A percentile compares a stretch with the other conserved stretches of the same genome.
These are phyloP conservation scores for Phaffia rhodozyma DNA, from an alignment of 1,284 basidiomycete species.

Conservation along the genomic window DNA sequence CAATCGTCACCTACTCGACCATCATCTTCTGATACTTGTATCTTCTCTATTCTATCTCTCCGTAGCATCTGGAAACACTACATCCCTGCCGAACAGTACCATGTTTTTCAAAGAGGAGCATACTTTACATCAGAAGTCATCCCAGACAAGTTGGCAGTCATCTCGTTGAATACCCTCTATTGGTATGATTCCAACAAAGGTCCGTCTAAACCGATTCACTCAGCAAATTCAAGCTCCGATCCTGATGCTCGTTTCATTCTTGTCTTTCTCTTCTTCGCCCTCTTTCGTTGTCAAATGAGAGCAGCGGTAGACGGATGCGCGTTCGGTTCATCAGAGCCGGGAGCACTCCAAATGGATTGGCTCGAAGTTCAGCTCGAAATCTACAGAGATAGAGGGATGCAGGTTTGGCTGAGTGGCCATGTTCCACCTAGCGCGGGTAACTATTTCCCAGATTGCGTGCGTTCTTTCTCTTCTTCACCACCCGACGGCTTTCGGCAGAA, in stretches of 20 bases:
- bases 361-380: slow-evolving; percentile 67
- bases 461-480: slow-evolving; percentile 26
- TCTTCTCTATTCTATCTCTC: background rate
- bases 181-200: slow-evolving; percentile 83
- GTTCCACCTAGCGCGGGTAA: slow-evolving; percentile 58
- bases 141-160: slow-evolving; percentile 59
- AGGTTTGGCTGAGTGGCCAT: slow-evolving; percentile 48
- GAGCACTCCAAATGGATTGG: slow-evolving; percentile 79
- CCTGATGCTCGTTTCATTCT: slow-evolving; percentile 1
- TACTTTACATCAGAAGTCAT: slow-evolving; percentile 78
- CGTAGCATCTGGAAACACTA: slow-evolving; percentile 67
- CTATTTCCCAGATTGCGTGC: slow-evolving; percentile 74
- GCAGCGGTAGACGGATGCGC: background rate
- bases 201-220: too few species aligned
- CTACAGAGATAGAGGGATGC: slow-evolving; percentile 63
- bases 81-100: slow-evolving; percentile 61
- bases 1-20: background rate
- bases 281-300: background rate
- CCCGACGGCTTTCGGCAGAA: background rate
- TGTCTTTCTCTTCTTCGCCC: background rate
- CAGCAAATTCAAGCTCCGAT: slow-evolving; percentile 26
- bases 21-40: background rate
- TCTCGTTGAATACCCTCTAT: slow-evolving; percentile 84
- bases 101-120: slow-evolving; percentile 65
- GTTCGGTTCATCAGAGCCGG: slow-evolving; percentile 50